Percentiles rank a stretch among this genome's conserved stretches.
Evolutionary conservation across 768 basidiomycete species (phyloP).

Genomic region (Lactarius sanguifluus): DNA sequence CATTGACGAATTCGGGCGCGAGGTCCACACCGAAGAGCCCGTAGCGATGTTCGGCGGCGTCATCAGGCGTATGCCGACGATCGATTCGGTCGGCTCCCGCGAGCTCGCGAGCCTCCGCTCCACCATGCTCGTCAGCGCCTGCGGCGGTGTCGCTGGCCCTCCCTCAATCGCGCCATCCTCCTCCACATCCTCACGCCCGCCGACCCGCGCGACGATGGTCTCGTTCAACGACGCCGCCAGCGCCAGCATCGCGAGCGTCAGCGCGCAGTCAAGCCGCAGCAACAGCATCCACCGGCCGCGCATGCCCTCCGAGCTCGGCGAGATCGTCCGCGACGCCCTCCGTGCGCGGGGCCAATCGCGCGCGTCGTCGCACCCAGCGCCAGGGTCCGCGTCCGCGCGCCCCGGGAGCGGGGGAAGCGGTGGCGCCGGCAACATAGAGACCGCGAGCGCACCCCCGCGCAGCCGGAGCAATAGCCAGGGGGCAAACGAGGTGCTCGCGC

Average conservation of each 20-base stretch:
- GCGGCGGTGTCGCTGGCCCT: neutral
- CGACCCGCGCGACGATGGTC: conserved; percentile 23
- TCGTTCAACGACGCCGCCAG: conserved; percentile 23
- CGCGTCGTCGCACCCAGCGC: neutral
- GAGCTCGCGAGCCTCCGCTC: conserved; percentile 43
- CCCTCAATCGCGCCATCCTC: conserved; percentile 15
- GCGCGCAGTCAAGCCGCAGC: conserved; percentile 22
- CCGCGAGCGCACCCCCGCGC: conserved; percentile 10
- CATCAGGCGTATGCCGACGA: conserved; percentile 77
- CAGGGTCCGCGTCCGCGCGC: neutral
- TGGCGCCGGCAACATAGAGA: neutral
- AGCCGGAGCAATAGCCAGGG: conserved; percentile 26
- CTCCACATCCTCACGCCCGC: conserved; percentile 23
- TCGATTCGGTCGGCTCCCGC: conserved; percentile 71
- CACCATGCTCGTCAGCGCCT: conserved; percentile 5
- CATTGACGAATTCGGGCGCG: conserved; percentile 43
- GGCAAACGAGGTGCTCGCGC: conserved; percentile 22
- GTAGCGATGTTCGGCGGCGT: conserved; percentile 62
- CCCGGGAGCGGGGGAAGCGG: conserved; percentile 11
- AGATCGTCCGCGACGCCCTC: conserved; percentile 21
- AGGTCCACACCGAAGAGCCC: conserved; percentile 47
- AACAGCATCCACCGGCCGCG: conserved; percentile 24
- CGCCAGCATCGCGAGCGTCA: conserved; percentile 15
- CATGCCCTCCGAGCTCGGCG: conserved; percentile 25
- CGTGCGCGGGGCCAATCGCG: conserved; percentile 16